A percentile compares a stretch with the other conserved stretches of the same genome.
These are phyloP conservation scores for Saccharomycopsis amapae DNA, from an alignment of 805 yeast genomes.

Conservation along the genomic window DNA sequence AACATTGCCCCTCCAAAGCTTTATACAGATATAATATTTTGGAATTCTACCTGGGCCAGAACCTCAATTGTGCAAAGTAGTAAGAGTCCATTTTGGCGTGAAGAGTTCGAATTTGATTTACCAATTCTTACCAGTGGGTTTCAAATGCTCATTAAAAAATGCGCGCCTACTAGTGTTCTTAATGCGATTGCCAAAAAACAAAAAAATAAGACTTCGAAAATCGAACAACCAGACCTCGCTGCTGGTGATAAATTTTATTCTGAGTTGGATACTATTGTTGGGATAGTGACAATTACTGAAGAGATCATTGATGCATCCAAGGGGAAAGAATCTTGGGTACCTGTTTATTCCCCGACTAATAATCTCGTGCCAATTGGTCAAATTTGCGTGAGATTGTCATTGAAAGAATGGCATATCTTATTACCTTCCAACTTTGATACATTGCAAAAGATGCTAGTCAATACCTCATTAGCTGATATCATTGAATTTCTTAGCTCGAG, in stretches of 20 bases:
- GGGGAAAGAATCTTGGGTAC: constrained; percentile 32
- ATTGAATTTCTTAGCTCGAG: constrained; percentile 38
- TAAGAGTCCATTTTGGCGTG: constrained; percentile 75
- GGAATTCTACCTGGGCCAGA: constrained; percentile 72
- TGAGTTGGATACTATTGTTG: constrained; percentile 32
- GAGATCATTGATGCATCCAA: constrained; percentile 23
- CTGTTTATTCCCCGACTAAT: constrained; percentile 30
- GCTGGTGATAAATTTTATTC: constrained; percentile 15
- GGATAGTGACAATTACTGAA: constrained; percentile 22
- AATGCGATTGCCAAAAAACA: constrained; percentile 38
- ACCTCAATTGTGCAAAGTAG: constrained; percentile 54
- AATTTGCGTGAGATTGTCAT: constrained; percentile 42
- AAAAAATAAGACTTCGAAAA: constrained; percentile 37
- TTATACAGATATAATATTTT: constrained; percentile 66
- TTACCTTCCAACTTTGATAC: constrained; percentile 53
- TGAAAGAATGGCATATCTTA: constrained; percentile 50
- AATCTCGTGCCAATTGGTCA: constrained; percentile 44
- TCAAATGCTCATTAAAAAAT: constrained; percentile 39
- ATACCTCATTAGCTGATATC: constrained; percentile 47
- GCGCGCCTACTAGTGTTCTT: constrained; percentile 26
- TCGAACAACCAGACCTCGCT: neutral
- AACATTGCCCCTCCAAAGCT: constrained; percentile 25
- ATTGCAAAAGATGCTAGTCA: constrained; percentile 53
- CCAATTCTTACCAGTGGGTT: constrained; percentile 46
- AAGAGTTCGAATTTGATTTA: constrained; percentile 56